These are phyloP conservation scores for Apiotrichum brassicae DNA, from an alignment of 1,284 basidiomycete species.

Conservation along the genomic window DNA sequence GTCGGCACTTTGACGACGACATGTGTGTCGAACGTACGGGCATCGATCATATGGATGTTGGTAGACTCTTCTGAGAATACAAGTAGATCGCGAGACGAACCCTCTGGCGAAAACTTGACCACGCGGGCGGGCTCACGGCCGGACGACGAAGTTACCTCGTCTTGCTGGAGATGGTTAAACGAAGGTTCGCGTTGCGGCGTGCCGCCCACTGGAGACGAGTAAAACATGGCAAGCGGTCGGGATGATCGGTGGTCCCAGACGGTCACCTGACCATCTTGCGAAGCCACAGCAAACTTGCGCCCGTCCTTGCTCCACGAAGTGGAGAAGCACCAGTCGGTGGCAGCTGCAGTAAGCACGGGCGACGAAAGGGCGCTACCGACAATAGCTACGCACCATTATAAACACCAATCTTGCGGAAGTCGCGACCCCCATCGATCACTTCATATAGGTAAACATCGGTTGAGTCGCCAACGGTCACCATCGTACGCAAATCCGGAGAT, in stretches of 20 bases:
- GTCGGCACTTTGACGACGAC: constrained; percentile 39
- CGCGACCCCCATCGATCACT: constrained; percentile 39
- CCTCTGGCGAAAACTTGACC: constrained; percentile 46
- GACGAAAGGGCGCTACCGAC: not conserved
- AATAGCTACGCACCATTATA: constrained; percentile 29
- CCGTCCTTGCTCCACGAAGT: constrained; percentile 47
- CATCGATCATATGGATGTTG: constrained; percentile 46
- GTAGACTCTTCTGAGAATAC: constrained; percentile 42
- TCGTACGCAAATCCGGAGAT: constrained; percentile 42
- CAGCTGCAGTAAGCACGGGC: constrained; percentile 17
- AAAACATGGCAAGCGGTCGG: constrained; percentile 41
- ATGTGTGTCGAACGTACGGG: constrained; percentile 44
- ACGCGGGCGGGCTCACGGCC: constrained; percentile 44
- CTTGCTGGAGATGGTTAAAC: constrained; percentile 17
- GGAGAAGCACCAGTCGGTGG: constrained; percentile 42
- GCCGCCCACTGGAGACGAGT: constrained; percentile 21
- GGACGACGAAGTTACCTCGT: constrained; percentile 27
- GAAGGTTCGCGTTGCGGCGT: constrained; percentile 2
- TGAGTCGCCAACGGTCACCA: constrained; percentile 46
- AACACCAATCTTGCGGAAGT: constrained; percentile 39
- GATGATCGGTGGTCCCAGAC: constrained; percentile 47
- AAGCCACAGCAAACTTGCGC: constrained; percentile 46
- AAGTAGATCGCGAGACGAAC: constrained; percentile 40
- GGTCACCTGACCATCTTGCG: constrained; percentile 47
- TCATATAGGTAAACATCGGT: constrained; percentile 45